These are phyloP conservation scores for Aristolochia contorta DNA, from an alignment of 164 flowering plant genomes.

Conservation along the genomic window DNA sequence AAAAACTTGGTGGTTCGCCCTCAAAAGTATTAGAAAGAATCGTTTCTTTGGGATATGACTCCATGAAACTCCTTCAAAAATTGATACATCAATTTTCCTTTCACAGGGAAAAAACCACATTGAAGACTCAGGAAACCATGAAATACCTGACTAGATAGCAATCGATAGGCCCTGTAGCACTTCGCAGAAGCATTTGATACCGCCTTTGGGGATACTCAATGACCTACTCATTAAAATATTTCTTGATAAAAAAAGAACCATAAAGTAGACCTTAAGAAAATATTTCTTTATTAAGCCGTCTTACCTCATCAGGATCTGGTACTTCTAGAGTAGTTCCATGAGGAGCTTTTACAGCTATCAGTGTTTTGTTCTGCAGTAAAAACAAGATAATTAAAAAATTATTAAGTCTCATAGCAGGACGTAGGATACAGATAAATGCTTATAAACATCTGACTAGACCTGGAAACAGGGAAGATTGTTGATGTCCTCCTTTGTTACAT, in stretches of 20 bases:
- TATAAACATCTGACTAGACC: slow-evolving; percentile 22
- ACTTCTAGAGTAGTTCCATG: slow-evolving; percentile 96
- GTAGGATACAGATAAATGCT: not conserved
- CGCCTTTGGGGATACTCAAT: slow-evolving; percentile 72
- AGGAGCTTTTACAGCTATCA: slow-evolving; percentile 93
- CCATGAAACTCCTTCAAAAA: not conserved
- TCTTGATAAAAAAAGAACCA: not conserved
- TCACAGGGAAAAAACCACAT: not conserved
- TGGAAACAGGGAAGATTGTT: slow-evolving; percentile 47
- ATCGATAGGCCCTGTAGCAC: slow-evolving; percentile 82
- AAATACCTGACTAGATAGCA: slow-evolving; percentile 75
- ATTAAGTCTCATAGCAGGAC: not conserved
- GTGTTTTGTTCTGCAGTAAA: slow-evolving; percentile 61
- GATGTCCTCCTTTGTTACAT: slow-evolving; percentile 52
- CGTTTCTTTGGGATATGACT: not conserved
- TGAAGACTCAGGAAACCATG: not conserved
- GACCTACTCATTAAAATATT: slow-evolving; percentile 26
- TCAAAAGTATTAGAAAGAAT: not conserved
- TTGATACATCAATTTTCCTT: not conserved
- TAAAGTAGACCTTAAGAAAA: not conserved
- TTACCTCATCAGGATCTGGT: slow-evolving; percentile 95
- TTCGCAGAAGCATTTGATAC: slow-evolving; percentile 71
- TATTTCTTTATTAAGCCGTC: not conserved
- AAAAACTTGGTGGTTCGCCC: too few relatives aligned
- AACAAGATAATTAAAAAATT: slow-evolving; percentile 1